phyloP scores from a whole-genome alignment of 257 asterid genomes.

The Solanum medicagineum region DNA sequence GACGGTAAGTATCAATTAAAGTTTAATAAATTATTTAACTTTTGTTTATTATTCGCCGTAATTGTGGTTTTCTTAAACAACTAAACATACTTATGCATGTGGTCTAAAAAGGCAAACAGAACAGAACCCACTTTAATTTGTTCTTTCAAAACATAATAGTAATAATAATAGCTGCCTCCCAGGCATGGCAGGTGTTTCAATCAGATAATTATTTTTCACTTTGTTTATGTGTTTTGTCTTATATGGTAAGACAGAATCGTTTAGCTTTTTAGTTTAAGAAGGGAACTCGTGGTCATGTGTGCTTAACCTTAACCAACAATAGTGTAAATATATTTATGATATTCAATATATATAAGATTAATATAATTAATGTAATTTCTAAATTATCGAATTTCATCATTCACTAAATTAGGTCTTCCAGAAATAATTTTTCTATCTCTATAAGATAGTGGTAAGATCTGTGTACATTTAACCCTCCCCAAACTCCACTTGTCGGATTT shows the following conservation, averaged over 20 bases:
- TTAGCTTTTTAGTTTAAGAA: background rate
- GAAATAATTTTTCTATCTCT: too few relatives aligned
- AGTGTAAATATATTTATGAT: background rate
- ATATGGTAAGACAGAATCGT: background rate
- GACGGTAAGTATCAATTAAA: conserved; percentile 19
- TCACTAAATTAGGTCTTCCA: too few relatives aligned
- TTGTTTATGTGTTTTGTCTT: background rate
- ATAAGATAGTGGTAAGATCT: too few relatives aligned
- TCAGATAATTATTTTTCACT: background rate
- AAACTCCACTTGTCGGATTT: too few relatives aligned
- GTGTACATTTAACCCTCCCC: too few relatives aligned
- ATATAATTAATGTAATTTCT: too few relatives aligned
- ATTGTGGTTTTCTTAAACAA: background rate
- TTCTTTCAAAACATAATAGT: background rate
- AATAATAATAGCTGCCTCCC: background rate
- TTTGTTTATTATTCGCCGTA: background rate
- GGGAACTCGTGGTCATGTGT: background rate
- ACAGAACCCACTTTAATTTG: background rate
- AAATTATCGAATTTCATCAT: background rate
- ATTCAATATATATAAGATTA: too few relatives aligned
- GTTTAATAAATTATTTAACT: background rate
- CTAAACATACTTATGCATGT: background rate
- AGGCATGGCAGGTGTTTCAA: background rate
- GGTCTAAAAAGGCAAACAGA: background rate
- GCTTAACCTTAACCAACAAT: background rate